Evolutionary conservation across 1,284 basidiomycete genomes (phyloP).

Genomic region (Ustilago tritici): DNA sequence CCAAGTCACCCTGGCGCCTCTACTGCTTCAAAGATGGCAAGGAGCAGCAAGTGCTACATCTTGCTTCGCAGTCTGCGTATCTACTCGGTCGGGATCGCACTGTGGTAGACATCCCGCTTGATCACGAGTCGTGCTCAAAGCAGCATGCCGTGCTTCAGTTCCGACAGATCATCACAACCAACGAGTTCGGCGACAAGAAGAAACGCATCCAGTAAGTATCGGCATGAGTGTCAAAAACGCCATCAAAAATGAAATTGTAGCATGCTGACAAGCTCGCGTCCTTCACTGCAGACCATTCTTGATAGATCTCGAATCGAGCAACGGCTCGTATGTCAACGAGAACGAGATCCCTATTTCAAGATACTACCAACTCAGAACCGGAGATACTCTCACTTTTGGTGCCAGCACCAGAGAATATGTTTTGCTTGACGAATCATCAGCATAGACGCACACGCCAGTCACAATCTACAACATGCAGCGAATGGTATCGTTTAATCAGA

Average conservation of each 20-base stretch:
- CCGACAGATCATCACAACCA: conserved; percentile 84
- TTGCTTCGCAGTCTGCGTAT: conserved; percentile 85
- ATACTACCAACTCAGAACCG: conserved; percentile 88
- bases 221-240: too few relatives aligned
- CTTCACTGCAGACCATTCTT: conserved; percentile 71
- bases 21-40: conserved; percentile 97
- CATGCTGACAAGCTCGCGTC: neutral
- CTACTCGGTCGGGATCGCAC: conserved; percentile 86
- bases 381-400: conserved; percentile 74
- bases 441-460: conserved; percentile 3
- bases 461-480: neutral
- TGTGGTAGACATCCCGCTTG: conserved; percentile 81
- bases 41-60: conserved; percentile 74
- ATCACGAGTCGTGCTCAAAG: conserved; percentile 97
- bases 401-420: conserved; percentile 65
- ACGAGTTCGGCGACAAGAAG: conserved; percentile 86
- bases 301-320: conserved; percentile 96
- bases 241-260: neutral
- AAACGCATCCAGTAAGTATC: conserved; percentile 52
- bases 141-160: conserved; percentile 98
- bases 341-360: conserved; percentile 84
- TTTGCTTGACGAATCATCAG: conserved; percentile 56
- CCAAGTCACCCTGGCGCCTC: conserved; percentile 86
- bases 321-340: conserved; percentile 91
- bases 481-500: neutral